Base-by-base conservation (phyloP, 2,329 filamentous ascomycete genomes). In the Pleurostoma richardsiae region DNA sequence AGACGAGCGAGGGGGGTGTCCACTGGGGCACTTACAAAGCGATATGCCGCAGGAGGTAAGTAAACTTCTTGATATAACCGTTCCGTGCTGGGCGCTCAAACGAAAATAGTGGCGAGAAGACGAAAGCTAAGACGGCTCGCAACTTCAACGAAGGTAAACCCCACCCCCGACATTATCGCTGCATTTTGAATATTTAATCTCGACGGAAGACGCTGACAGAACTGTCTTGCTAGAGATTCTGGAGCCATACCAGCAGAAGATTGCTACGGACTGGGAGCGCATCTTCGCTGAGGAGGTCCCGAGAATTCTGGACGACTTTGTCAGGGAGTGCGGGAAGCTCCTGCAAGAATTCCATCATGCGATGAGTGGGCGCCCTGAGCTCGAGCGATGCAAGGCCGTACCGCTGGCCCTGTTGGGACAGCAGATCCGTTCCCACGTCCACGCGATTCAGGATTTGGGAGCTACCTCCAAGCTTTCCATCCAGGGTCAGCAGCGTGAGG, bases 131-230 rank as follows among this genome's bases (percentile, higher is more conserved):
- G 8, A 45, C 27, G 6, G 41, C 48, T 5, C 31, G 41, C 3
- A 11, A 50, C 38, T 50, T 50, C 43, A 50, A 50, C 29, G 40
- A 42, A 3, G 49, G n/a, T n/a, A n/a, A n/a, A n/a, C n/a, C n/a
- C n/a, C n/a, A n/a, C n/a, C n/a, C n/a, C n/a, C n/a, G n/a, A n/a
- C n/a, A n/a, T n/a, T n/a, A n/a, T n/a, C n/a, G n/a, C n/a, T n/a
- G n/a, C n/a, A n/a, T n/a, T n/a, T n/a, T n/a, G n/a, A n/a, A n/a
- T n/a, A n/a, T n/a, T n/a, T n/a, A n/a, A n/a, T n/a, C n/a, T n/a
- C n/a, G n/a, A n/a, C n/a, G n/a, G n/a, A n/a, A n/a, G n/a, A n/a
- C n/a, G n/a, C n/a, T n/a, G n/a, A n/a, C n/a, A n/a, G n/a, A n/a
- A n/a, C n/a, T n/a, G n/a, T n/a, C n/a, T n/a, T n/a, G n/a, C n/a